Percentiles rank a stretch among this genome's conserved stretches.
Evolutionary conservation across 163 green algal species (phyloP).

Genomic region (Scenedesmus sp.): DNA sequence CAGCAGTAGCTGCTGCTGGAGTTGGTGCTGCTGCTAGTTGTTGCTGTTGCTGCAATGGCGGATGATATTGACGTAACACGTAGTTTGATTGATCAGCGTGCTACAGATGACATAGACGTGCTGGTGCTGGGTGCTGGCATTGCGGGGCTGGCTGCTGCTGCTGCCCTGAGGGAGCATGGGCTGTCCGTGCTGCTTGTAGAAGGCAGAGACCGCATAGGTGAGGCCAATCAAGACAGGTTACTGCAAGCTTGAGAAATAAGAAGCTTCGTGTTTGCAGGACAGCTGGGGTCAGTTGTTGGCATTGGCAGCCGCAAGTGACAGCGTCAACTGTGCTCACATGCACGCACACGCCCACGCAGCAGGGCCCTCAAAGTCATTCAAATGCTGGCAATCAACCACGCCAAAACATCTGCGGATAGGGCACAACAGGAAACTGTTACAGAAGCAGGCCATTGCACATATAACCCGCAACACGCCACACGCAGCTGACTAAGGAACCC

Average conservation of each 20-base stretch:
- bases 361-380: not conserved
- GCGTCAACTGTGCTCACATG: not conserved
- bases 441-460: not conserved
- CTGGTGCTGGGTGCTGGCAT: slow-evolving; percentile 30
- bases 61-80: too few species aligned
- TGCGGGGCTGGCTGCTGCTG: not conserved
- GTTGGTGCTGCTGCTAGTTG: too few species aligned
- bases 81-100: not conserved
- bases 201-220: slow-evolving; percentile 1
- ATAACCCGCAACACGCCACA: not conserved
- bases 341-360: not conserved
- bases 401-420: too few species aligned
- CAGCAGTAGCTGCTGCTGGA: too few species aligned
- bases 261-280: not conserved
- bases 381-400: too few species aligned
- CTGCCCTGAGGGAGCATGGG: not conserved
- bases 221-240: not conserved
- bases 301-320: not conserved
- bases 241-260: not conserved
- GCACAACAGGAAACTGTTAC: not conserved
- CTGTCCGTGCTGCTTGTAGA: slow-evolving; percentile 31
- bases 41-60: too few species aligned
- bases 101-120: not conserved
- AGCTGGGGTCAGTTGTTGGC: too few species aligned
- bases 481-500: not conserved